Conservation (phyloP, 495 filamentous ascomycete genomes). For the Xylaria curta region DNA sequence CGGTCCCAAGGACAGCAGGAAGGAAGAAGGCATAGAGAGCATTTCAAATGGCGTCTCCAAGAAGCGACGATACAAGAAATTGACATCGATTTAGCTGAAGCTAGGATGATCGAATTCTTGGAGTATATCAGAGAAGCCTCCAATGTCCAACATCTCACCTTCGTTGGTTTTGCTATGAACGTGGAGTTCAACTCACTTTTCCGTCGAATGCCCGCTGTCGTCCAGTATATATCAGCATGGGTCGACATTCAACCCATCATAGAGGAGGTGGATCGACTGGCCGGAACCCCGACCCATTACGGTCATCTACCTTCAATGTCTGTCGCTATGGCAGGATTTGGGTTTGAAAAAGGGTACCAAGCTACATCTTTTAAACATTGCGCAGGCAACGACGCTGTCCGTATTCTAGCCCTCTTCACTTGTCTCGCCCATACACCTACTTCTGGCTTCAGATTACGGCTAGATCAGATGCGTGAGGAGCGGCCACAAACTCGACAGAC, state of each 20-base stretch:
- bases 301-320: neutral
- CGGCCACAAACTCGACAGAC: neutral
- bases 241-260: conserved; percentile 19
- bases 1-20: neutral
- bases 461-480: neutral
- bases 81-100: neutral
- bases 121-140: neutral
- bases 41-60: conserved; percentile 10
- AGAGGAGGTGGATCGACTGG: conserved; percentile 6
- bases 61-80: neutral
- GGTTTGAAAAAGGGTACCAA: neutral
- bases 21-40: neutral
- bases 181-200: neutral
- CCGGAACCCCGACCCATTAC: neutral
- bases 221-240: conserved; percentile 19
- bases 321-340: conserved; percentile 14
- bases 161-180: neutral
- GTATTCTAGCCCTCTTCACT: conserved; percentile 10
- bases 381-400: conserved; percentile 7
- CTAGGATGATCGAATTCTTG: conserved; percentile 1
- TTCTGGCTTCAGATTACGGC: neutral
- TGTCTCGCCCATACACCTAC: conserved; percentile 12
- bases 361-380: neutral
- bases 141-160: neutral
- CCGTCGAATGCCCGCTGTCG: conserved; percentile 14